Evolutionary conservation across 495 filamentous ascomycete genomes (phyloP), one percentile per base, ranked within the genome.

Genomic region (Penicillium odoratum): DNA sequence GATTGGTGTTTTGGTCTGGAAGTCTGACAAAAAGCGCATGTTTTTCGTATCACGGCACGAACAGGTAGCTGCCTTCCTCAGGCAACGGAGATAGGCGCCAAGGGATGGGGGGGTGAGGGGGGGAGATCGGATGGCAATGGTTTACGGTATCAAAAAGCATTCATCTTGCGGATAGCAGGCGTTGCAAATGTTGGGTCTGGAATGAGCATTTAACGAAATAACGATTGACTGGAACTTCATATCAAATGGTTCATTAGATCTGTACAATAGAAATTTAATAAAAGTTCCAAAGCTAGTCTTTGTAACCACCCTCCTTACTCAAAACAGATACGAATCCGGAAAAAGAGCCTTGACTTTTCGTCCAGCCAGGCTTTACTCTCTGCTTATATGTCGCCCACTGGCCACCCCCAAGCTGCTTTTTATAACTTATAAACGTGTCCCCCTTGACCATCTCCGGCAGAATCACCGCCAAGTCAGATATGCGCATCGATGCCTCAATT

Each of bases 1-100:
- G 69, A 85, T 97, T 59, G 94, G 94, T n/a, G 91, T 98, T 40
- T 70, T 96, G 64, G 82, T 88, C 15, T 98, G 92, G 91, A 91
- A 86, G 66, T 91, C 82, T 57, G 86, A 94, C 58, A 73, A 74
- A 40, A 89, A 88, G 73, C 81, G 85, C 42, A 84, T 87, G 74
- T 96, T 96, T 71, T 97, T 97, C 70, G 91, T 92, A 8, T 93
- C 85, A 7, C 85, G 89, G 62, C 79, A 90, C 61, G 91, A 97
- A 68, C 91, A 95, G 72, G 82, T 98, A 45, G 83, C 83, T 47
- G 84, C 87, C 57, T 97, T 86, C 69, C 71, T 98, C 60, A 86
- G 85, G 69, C 88, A 83, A 55, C 81, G 85, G 58, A 76, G 69
- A 60, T 67, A 60, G 55, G 45, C 5, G 30, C 26, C 46, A n/a